These are phyloP conservation scores for Penicillium waksmanii DNA, from an alignment of 495 filamentous ascomycete genomes.

Conservation along the genomic window DNA sequence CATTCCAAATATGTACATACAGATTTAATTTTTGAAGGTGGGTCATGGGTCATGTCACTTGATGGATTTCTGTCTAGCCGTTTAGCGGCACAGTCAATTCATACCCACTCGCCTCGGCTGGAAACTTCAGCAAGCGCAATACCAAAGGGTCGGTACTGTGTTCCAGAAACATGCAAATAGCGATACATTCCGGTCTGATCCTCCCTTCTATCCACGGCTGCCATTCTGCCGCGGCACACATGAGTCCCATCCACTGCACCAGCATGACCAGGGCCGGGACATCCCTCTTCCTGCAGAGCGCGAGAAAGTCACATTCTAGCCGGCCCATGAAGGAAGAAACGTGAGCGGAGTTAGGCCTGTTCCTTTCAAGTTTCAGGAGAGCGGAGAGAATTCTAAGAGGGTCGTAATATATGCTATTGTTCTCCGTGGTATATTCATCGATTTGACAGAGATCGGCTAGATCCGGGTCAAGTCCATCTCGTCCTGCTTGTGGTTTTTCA, in stretches of 20 bases:
- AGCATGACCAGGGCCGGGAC: conserved; percentile 47
- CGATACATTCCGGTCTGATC: conserved; percentile 43
- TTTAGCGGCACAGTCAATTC: conserved; percentile 50
- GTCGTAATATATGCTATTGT: conserved; percentile 43
- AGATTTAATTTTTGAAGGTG: neutral
- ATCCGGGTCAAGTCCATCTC: conserved; percentile 37
- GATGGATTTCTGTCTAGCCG: neutral
- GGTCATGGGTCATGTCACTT: neutral
- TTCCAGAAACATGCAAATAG: conserved; percentile 52
- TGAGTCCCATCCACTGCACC: conserved; percentile 48
- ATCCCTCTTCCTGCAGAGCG: conserved; percentile 39
- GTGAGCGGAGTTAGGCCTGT: conserved; percentile 23
- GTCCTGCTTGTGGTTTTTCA: conserved; percentile 28
- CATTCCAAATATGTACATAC: neutral
- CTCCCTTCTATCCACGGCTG: conserved; percentile 42
- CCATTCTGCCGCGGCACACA: conserved; percentile 37
- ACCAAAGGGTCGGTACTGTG: conserved; percentile 28
- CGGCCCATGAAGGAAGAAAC: conserved; percentile 38
- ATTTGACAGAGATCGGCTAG: conserved; percentile 44
- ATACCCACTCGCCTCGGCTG: conserved; percentile 81
- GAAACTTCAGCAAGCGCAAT: conserved; percentile 30
- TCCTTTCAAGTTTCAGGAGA: conserved; percentile 27
- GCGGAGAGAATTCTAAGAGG: conserved; percentile 36
- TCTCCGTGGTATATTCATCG: conserved; percentile 35
- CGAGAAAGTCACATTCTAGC: conserved; percentile 38